Percentiles rank a stretch among this genome's conserved stretches.
phyloP scores from a whole-genome alignment of 306 rosid genomes.

The peach (Prunus persica) region DNA sequence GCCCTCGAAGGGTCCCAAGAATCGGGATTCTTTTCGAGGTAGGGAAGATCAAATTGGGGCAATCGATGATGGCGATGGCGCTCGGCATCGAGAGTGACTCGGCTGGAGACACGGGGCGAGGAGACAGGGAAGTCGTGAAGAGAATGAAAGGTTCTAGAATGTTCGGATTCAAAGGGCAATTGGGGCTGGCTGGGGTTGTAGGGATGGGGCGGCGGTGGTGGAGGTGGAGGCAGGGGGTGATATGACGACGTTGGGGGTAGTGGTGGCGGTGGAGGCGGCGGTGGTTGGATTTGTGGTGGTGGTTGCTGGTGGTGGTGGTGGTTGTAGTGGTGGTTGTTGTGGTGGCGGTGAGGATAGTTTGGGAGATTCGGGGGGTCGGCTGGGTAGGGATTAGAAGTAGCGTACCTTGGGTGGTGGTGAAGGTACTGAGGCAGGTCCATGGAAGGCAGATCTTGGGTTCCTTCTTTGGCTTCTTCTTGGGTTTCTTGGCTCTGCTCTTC shows the following conservation, averaged over 20 bases:
- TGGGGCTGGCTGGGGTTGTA: conserved; percentile 34
- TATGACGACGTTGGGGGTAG: conserved; percentile 8
- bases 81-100: conserved; percentile 6
- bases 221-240: background rate
- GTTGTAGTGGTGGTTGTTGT: conserved; percentile 8
- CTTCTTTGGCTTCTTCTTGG: background rate
- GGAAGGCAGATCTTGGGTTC: background rate
- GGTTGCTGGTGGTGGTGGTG: conserved; percentile 1
- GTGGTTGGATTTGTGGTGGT: conserved; percentile 18
- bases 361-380: conserved; percentile 7
- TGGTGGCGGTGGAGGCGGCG: conserved; percentile 20
- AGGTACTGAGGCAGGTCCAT: conserved; percentile 21
- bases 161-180: conserved; percentile 29
- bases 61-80: conserved; percentile 24
- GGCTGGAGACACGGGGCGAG: conserved; percentile 19
- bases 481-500: background rate
- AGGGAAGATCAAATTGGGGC: conserved; percentile 14
- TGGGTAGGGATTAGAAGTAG: background rate
- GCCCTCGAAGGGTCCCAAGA: conserved; percentile 18
- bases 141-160: conserved; percentile 8
- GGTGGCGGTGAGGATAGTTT: conserved; percentile 16
- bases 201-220: conserved; percentile 1
- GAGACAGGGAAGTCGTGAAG: conserved; percentile 16
- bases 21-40: conserved; percentile 17
- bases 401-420: conserved; percentile 19